phyloP scores from a whole-genome alignment of 1,284 basidiomycete genomes.

The Meira miltonrushii region DNA sequence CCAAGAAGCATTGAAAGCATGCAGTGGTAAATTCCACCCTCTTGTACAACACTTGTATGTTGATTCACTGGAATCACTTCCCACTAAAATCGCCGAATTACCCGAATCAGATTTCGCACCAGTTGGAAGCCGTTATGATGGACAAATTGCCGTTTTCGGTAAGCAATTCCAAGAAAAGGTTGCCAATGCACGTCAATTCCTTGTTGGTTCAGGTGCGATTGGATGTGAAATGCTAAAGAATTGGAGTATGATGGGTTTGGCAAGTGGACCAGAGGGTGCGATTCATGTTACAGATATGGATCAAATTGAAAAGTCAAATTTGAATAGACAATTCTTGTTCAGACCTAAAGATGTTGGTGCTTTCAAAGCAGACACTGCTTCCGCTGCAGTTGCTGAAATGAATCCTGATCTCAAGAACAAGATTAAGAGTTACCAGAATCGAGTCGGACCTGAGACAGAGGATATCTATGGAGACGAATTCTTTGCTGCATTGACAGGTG shows the following conservation, averaged over 20 bases:
- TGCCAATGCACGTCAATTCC: constrained; percentile 83
- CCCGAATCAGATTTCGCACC: constrained; percentile 83
- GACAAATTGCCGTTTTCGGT: constrained; percentile 93
- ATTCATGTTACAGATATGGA: constrained; percentile 97
- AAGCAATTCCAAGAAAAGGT: constrained; percentile 89
- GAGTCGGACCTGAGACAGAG: constrained; percentile 88
- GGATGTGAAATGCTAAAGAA: constrained; percentile 99
- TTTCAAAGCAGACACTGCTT: constrained; percentile 96
- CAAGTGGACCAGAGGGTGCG: constrained; percentile 69
- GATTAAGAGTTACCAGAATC: constrained; percentile 83
- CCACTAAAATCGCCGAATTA: constrained; percentile 54
- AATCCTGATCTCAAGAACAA: constrained; percentile 86
- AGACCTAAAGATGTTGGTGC: constrained; percentile 91
- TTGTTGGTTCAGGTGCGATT: constrained; percentile 96
- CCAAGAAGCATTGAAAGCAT: constrained; percentile 95
- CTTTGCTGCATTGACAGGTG: constrained; percentile 81
- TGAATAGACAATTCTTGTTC: constrained; percentile 98
- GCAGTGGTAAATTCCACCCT: constrained; percentile 96
- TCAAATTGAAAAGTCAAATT: constrained; percentile 98
- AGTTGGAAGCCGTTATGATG: constrained; percentile 78
- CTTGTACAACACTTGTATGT: constrained; percentile 94
- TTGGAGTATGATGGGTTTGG: constrained; percentile 99
- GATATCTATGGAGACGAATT: constrained; percentile 85
- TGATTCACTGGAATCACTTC: constrained; percentile 84
- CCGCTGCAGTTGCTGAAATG: constrained; percentile 88